A percentile compares a stretch with the other conserved stretches of the same genome.
phyloP scores from a whole-genome alignment of 306 rosid species.

The Fragaria vesca region DNA sequence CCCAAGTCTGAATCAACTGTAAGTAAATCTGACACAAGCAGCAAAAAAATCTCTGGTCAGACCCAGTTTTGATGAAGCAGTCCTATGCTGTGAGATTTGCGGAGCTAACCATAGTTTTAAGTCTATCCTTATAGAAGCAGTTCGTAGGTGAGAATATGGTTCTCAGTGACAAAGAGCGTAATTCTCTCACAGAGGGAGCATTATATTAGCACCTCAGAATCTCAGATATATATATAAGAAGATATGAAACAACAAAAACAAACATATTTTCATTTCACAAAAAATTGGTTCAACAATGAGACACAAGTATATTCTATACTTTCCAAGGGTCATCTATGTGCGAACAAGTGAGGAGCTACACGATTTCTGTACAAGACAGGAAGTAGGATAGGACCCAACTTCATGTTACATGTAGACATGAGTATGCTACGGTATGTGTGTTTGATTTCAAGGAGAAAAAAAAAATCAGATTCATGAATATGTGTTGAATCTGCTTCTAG shows the following conservation, averaged over 20 bases:
- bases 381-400: conserved; percentile 2
- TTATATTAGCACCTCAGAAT: not conserved
- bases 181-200: no score
- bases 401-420: not conserved
- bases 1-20: no score
- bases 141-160: no score
- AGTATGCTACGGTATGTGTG: not conserved
- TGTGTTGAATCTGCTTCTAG: conserved; percentile 24
- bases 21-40: no score
- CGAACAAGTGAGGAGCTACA: conserved; percentile 1
- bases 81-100: no score
- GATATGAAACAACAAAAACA: not conserved
- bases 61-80: no score
- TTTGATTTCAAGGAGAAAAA: not conserved
- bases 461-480: not conserved
- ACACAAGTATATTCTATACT: not conserved
- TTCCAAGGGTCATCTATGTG: not conserved
- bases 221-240: no score
- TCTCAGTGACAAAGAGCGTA: no score
- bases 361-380: not conserved
- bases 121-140: no score
- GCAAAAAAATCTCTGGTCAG: no score
- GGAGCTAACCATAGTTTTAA: no score
- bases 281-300: not conserved
- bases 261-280: not conserved